Evolutionary conservation across 306 rosid genomes (phyloP).

Genomic region (Corylus avellana): DNA sequence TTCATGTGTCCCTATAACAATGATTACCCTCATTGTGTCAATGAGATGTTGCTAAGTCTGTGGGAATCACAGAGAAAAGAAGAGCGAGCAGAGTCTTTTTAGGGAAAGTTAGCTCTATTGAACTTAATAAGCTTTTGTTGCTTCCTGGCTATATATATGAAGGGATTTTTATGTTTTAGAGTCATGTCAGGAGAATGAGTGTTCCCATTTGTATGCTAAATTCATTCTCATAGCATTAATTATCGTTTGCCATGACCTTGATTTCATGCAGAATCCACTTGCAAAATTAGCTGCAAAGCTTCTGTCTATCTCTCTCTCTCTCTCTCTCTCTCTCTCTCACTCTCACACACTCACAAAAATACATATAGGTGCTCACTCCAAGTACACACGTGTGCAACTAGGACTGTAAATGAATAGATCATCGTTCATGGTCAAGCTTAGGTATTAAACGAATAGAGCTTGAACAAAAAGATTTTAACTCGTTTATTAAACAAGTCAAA

Average conservation of each 20-base stretch:
- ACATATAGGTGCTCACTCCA: no score
- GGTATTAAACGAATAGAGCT: no score
- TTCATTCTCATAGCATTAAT: slow-evolving; percentile 9
- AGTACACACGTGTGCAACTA: no score
- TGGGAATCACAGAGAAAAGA: slow-evolving; percentile 7
- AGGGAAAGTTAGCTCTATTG: slow-evolving; percentile 12
- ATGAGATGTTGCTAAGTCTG: neutral
- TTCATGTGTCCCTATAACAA: slow-evolving; percentile 44
- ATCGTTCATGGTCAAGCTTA: no score
- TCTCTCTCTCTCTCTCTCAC: neutral
- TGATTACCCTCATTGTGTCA: slow-evolving; percentile 46
- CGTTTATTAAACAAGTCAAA: no score
- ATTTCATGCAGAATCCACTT: slow-evolving; percentile 1
- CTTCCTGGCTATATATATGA: neutral
- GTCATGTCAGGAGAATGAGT: slow-evolving; percentile 10
- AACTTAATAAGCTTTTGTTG: neutral
- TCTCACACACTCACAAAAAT: neutral
- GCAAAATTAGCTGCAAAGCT: neutral
- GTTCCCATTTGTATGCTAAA: neutral
- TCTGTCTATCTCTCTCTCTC: neutral
- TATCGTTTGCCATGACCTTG: neutral
- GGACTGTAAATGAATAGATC: no score
- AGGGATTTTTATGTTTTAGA: neutral
- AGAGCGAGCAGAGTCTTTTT: slow-evolving; percentile 14
- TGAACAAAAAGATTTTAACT: no score